A percentile compares a stretch with the other conserved stretches of the same genome.
phyloP scores from a whole-genome alignment of 768 basidiomycete species.

The Mycena rebaudengoi region DNA sequence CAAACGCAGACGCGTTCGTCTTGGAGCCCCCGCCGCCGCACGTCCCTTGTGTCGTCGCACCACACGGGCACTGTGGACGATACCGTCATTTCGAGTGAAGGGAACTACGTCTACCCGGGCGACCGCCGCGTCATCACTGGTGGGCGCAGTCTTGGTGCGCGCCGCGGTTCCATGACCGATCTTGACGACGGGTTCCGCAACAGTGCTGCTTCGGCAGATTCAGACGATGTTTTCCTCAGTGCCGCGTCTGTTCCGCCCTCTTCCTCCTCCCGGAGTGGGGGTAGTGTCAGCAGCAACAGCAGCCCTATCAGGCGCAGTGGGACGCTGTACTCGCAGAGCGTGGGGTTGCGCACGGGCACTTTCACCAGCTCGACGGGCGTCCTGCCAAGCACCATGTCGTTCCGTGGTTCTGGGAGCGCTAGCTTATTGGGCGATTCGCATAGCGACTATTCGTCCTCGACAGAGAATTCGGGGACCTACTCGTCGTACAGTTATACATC shows the following conservation, averaged over 20 bases:
- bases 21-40: slow-evolving; percentile 41
- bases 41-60: slow-evolving; percentile 64
- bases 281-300: background rate
- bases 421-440: slow-evolving; percentile 24
- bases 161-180: slow-evolving; percentile 82
- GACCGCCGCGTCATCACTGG: slow-evolving; percentile 78
- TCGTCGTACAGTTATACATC: slow-evolving; percentile 22
- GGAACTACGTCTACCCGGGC: slow-evolving; percentile 74
- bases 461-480: slow-evolving; percentile 40
- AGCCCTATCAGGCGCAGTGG: slow-evolving; percentile 1
- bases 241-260: too few species aligned
- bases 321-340: slow-evolving; percentile 23
- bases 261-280: too few species aligned
- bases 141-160: slow-evolving; percentile 46
- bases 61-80: slow-evolving; percentile 80
- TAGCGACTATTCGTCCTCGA: slow-evolving; percentile 38
- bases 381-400: slow-evolving; percentile 22
- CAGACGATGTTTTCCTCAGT: slow-evolving; percentile 25
- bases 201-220: slow-evolving; percentile 7
- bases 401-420: slow-evolving; percentile 23
- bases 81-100: slow-evolving; percentile 68
- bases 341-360: slow-evolving; percentile 25
- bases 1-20: background rate
- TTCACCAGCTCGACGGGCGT: slow-evolving; percentile 22
- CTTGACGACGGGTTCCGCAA: slow-evolving; percentile 67